A percentile compares a stretch with the other conserved stretches of the same genome.
These are phyloP conservation scores for Fusarium domesticum DNA, from an alignment of 2,329 filamentous ascomycete genomes.

Conservation along the genomic window DNA sequence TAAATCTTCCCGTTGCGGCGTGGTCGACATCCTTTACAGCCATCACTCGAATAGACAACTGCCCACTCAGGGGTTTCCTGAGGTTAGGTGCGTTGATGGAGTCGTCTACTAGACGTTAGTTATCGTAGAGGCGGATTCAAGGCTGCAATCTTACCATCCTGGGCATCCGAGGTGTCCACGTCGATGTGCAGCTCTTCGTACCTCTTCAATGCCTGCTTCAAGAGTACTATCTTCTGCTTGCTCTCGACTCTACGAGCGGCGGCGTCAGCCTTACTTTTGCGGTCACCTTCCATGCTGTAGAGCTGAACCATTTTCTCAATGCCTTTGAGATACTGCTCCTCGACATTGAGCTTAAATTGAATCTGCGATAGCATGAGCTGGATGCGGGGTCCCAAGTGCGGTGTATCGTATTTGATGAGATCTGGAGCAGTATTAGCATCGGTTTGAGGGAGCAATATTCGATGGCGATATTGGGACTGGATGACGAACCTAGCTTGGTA, in stretches of 20 bases:
- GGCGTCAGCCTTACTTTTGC: conserved; percentile 91
- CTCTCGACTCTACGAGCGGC: conserved; percentile 88
- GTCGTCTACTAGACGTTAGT: conserved; percentile 62
- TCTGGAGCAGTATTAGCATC: conserved; percentile 52
- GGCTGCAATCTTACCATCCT: conserved; percentile 64
- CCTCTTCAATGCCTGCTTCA: conserved; percentile 93
- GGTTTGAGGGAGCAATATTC: conserved; percentile 1
- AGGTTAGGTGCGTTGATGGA: conserved; percentile 94
- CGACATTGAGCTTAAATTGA: conserved; percentile 97
- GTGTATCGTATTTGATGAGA: conserved; percentile 97
- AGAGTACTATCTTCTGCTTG: conserved; percentile 93
- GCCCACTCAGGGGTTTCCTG: conserved; percentile 91
- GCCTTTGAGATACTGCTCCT: conserved; percentile 97
- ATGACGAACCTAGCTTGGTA: conserved; percentile 80
- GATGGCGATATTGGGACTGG: conserved; percentile 3
- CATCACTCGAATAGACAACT: conserved; percentile 80
- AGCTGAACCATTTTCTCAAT: conserved; percentile 99
- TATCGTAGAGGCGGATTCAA: background rate
- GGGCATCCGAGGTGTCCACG: conserved; percentile 72
- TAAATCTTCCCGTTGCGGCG: conserved; percentile 77
- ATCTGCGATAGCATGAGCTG: conserved; percentile 99
- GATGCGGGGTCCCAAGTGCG: conserved; percentile 91
- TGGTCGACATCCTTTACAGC: conserved; percentile 95
- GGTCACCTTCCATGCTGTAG: conserved; percentile 95
- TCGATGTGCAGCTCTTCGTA: conserved; percentile 98